Evolutionary conservation across 257 asterid genomes (phyloP), one percentile per base, ranked within the genome.

Genomic region (Ophiorrhiza pumila): DNA sequence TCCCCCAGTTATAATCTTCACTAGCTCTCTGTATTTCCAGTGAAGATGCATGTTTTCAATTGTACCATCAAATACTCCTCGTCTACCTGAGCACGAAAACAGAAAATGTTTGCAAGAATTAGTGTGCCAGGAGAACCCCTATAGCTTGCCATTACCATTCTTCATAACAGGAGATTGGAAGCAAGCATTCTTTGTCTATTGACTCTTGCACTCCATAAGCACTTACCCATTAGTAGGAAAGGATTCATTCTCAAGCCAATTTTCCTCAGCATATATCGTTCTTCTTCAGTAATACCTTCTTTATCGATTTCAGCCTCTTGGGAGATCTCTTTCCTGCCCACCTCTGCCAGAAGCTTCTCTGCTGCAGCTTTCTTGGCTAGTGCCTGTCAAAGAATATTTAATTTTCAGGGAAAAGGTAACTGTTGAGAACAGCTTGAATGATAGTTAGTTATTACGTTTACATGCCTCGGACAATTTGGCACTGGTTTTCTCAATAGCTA

Each of bases 61-160:
- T 49, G 99, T 95, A 77, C 99, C 99, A 85, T 88, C 96, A 81
- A 95, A 95, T 60, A 95, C 96, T 72, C 97, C 98, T 83, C 98
- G 88, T 62, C 98, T 87, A 60, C 99, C 97, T 95, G 86, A 22
- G 75, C 76, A 85, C 70, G 72, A 53, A 72, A 72, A 73, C 46
- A 65, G 57, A 50, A 18, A 37, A 72, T 45, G 63, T 66, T n/a
- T 61, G 74, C 57, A 45, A 31, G 42, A 45, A 67, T 20, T 20
- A 47, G 37, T 37, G 32, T 27, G 34, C 20, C n/a, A 23, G 39
- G 31, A 68, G 31, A 35, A 45, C 31, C 27, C 18, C 47, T 12
- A 13, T 8, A 4, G 59, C 46, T 12, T 57, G 52, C 17, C 31
- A 69, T 29, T 20, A 14, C 22, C 52, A 5, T 47, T 34, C 58